phyloP scores from a whole-genome alignment of 2,329 filamentous ascomycete species.

The Graphilbum ipis-grandicollis region DNA sequence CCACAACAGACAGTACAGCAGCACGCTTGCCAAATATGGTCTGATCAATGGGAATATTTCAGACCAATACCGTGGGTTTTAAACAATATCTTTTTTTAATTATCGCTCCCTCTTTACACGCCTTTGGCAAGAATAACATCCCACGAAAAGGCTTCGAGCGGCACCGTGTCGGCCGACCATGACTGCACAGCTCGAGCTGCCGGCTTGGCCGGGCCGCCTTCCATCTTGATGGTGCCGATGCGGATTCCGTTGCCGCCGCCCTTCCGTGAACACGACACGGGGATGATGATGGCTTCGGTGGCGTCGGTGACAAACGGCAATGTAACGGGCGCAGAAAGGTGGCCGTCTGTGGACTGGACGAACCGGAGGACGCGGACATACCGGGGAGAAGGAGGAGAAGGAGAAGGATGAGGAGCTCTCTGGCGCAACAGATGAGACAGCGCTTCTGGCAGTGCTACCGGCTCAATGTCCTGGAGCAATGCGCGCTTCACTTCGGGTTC shows the following conservation, averaged over 20 bases:
- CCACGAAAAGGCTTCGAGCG: slow-evolving; percentile 4
- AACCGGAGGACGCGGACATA: slow-evolving; percentile 5
- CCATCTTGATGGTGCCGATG: slow-evolving; percentile 17
- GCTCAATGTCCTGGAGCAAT: slow-evolving; percentile 20
- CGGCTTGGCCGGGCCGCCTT: slow-evolving; percentile 15
- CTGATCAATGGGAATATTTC: too few species aligned
- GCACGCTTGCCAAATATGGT: too few species aligned
- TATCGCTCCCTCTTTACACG: neutral
- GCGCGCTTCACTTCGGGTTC: slow-evolving; percentile 14
- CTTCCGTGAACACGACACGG: slow-evolving; percentile 5
- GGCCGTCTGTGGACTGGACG: neutral
- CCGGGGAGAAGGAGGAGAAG: neutral
- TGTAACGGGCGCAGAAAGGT: neutral
- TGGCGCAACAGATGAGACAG: slow-evolving; percentile 1
- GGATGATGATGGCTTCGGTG: slow-evolving; percentile 6
- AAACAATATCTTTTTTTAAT: too few species aligned
- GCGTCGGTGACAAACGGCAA: slow-evolving; percentile 6
- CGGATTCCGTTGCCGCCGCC: slow-evolving; percentile 9
- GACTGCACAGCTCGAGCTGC: slow-evolving; percentile 12
- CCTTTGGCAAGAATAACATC: neutral
- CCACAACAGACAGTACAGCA: too few species aligned
- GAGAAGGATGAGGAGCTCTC: neutral
- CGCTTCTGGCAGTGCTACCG: slow-evolving; percentile 6
- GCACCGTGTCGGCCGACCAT: slow-evolving; percentile 6
- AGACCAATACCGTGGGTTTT: too few species aligned